Evolutionary conservation across 2,329 filamentous ascomycete species (phyloP).

Genomic region (Aspergillus fischeri): DNA sequence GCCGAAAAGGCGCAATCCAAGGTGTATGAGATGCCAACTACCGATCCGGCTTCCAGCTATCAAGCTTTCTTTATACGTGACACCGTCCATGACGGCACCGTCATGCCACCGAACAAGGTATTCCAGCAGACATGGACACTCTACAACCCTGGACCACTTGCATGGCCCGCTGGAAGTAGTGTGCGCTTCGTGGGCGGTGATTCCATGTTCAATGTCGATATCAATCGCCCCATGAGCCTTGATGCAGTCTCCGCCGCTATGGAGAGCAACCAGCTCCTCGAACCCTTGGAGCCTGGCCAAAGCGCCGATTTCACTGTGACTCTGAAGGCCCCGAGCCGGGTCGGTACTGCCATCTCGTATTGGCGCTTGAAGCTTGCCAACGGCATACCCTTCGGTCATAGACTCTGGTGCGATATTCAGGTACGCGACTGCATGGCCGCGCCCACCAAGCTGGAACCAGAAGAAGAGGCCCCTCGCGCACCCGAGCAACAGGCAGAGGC

Average conservation of each 20-base stretch:
- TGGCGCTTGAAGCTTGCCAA: conserved; percentile 86
- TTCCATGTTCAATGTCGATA: conserved; percentile 90
- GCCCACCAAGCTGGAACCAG: conserved; percentile 8
- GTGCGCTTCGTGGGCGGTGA: conserved; percentile 92
- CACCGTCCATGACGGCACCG: conserved; percentile 71
- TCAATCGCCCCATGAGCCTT: conserved; percentile 71
- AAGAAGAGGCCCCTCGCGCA: conserved; percentile 1
- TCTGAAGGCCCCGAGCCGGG: conserved; percentile 72
- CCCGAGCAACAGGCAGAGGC: conserved; percentile 33
- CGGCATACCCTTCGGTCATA: conserved; percentile 82
- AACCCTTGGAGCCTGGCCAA: conserved; percentile 67
- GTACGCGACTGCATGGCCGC: conserved; percentile 45
- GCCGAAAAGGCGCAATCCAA: conserved; percentile 24
- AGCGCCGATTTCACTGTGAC: conserved; percentile 76
- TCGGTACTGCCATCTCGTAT: conserved; percentile 84
- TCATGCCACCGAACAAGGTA: conserved; percentile 63
- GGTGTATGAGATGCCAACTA: conserved; percentile 32
- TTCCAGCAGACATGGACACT: conserved; percentile 93
- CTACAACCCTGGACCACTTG: conserved; percentile 70
- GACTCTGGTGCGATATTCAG: conserved; percentile 88
- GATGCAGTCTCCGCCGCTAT: conserved; percentile 72
- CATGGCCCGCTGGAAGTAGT: conserved; percentile 86
- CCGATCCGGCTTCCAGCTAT: conserved; percentile 16
- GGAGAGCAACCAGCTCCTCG: conserved; percentile 73
- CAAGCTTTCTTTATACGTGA: conserved; percentile 73